These are phyloP conservation scores for Craspedostauros australis DNA, from an alignment of 108 stramenopile genomes.

Conservation along the genomic window DNA sequence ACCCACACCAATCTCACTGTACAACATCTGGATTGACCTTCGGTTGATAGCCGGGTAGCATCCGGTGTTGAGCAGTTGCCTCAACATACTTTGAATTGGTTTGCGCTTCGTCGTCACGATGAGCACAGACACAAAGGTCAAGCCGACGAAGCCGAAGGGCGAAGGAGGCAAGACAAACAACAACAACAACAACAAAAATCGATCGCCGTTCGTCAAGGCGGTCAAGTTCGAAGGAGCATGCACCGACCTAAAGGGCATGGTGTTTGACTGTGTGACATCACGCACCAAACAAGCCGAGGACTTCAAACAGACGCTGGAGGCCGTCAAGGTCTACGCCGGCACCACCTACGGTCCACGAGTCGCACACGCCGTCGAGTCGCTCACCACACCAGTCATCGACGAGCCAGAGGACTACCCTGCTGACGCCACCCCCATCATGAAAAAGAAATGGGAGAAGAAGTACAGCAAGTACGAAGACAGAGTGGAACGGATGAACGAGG, in stretches of 20 bases:
- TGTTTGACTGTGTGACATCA: constrained; percentile 6
- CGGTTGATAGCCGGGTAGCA: too few species aligned
- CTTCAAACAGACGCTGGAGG: neutral
- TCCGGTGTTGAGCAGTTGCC: too few species aligned
- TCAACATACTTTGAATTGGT: too few species aligned
- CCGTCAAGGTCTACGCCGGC: constrained; percentile 1
- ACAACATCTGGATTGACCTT: too few species aligned
- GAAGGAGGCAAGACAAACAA: too few species aligned
- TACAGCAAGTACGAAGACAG: neutral
- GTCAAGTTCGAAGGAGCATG: neutral
- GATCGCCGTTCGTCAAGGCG: too few species aligned
- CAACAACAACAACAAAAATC: too few species aligned
- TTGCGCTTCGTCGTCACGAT: too few species aligned
- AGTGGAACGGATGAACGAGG: neutral
- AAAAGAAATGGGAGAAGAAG: neutral
- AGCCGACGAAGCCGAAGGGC: too few species aligned
- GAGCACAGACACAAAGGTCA: too few species aligned
- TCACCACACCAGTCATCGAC: neutral
- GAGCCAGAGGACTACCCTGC: neutral
- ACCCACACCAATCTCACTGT: too few species aligned
- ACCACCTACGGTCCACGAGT: neutral
- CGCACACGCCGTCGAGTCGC: neutral
- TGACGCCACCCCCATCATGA: neutral
- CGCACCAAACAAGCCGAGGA: neutral
- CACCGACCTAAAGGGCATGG: neutral